Percentiles rank a stretch among this genome's conserved stretches.
Conservation (phyloP, 495 filamentous ascomycete species). For the Podospora didyma region DNA sequence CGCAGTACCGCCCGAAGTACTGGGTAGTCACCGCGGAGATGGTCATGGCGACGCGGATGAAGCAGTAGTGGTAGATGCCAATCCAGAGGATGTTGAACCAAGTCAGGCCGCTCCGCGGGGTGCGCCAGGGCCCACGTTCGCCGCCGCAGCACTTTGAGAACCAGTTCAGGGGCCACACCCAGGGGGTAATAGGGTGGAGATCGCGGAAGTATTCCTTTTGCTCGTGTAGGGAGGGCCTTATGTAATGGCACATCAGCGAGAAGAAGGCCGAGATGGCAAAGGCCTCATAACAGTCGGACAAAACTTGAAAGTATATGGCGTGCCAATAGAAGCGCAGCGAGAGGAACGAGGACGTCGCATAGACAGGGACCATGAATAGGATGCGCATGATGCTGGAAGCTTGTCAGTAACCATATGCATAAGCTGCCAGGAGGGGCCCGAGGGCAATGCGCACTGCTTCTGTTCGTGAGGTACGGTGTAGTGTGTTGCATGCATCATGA, state of each 20-base stretch:
- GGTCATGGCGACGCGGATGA: conserved; percentile 81
- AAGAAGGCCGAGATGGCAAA: conserved; percentile 92
- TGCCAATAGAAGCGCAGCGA: conserved; percentile 74
- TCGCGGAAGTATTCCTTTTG: conserved; percentile 86
- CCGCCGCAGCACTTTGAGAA: conserved; percentile 66
- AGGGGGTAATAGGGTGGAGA: conserved; percentile 57
- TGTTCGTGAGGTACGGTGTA: conserved; percentile 82
- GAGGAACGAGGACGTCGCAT: conserved; percentile 74
- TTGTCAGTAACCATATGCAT: background rate
- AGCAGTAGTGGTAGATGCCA: conserved; percentile 85
- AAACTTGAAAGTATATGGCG: conserved; percentile 75
- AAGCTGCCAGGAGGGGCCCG: background rate
- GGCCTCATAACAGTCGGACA: conserved; percentile 87
- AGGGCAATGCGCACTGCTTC: conserved; percentile 55
- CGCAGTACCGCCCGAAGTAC: conserved; percentile 67
- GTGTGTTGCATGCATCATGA: conserved; percentile 73
- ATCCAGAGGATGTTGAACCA: conserved; percentile 95
- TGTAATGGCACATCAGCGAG: conserved; percentile 79
- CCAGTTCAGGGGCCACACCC: conserved; percentile 73
- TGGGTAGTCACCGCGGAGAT: conserved; percentile 73
- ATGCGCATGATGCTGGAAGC: conserved; percentile 75
- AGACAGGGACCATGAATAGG: conserved; percentile 86
- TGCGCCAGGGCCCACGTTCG: conserved; percentile 62
- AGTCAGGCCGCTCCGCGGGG: conserved; percentile 77
- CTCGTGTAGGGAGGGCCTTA: conserved; percentile 71